These are phyloP conservation scores for Senna tora DNA, from an alignment of 306 rosid genomes.

Conservation along the genomic window DNA sequence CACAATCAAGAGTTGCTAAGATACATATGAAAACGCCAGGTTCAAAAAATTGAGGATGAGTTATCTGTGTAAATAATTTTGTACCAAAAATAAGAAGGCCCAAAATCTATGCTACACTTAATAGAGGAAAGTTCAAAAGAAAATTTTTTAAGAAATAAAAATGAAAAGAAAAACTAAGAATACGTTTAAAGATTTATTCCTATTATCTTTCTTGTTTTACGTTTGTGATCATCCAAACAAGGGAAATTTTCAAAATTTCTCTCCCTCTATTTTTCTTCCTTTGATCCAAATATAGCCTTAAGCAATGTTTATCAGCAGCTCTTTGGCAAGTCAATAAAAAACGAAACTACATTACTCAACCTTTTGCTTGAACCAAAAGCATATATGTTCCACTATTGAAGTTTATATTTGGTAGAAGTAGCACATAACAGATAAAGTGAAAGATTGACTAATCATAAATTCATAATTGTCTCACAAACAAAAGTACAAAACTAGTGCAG, in stretches of 20 bases:
- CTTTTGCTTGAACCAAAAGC: constrained; percentile 22
- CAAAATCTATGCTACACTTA: neutral
- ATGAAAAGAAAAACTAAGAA: neutral
- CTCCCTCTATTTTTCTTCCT: constrained; percentile 4
- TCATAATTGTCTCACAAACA: constrained; percentile 29
- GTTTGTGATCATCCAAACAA: neutral
- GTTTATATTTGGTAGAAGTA: constrained; percentile 5
- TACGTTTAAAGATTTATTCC: neutral
- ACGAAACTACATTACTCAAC: constrained; percentile 25
- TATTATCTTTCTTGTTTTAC: neutral
- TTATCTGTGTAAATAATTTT: constrained; percentile 20
- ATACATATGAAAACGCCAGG: constrained; percentile 26
- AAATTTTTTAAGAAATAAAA: neutral
- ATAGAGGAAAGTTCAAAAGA: neutral
- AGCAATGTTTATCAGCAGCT: constrained; percentile 24
- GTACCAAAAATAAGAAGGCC: constrained; percentile 23
- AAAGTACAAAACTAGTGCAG: constrained; percentile 28
- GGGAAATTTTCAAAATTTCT: neutral
- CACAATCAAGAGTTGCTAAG: constrained; percentile 44
- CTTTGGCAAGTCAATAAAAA: constrained; percentile 9
- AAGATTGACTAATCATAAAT: constrained; percentile 15
- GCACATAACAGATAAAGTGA: constrained; percentile 13
- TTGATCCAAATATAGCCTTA: neutral
- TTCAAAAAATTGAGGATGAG: constrained; percentile 5
- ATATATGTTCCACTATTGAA: constrained; percentile 16